A percentile compares a stretch with the other conserved stretches of the same genome.
phyloP scores from a whole-genome alignment of 1,139 yeast genomes.

The Suhomyces maxii region DNA sequence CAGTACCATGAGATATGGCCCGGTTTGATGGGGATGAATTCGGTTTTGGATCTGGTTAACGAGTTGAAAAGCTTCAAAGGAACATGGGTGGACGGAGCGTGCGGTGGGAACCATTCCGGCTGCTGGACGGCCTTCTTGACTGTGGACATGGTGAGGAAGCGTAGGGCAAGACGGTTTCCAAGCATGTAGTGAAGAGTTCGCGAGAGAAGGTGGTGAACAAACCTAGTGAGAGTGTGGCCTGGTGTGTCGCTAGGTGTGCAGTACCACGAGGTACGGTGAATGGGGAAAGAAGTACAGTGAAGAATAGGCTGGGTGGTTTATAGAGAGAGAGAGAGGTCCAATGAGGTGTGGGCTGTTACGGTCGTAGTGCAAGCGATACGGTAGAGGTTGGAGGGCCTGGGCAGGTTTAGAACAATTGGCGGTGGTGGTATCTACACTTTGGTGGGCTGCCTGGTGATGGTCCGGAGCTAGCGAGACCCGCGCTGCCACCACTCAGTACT shows the following conservation, averaged over 20 bases:
- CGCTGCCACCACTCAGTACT: too few relatives aligned
- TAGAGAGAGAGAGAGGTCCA: too few relatives aligned
- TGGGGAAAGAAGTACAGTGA: not conserved
- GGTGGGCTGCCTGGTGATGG: too few relatives aligned
- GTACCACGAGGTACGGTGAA: not conserved
- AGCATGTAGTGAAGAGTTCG: not conserved
- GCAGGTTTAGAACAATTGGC: too few relatives aligned
- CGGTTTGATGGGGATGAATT: slow-evolving; percentile 62
- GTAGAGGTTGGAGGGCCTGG: too few relatives aligned
- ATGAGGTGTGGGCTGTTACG: too few relatives aligned
- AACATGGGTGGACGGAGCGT: slow-evolving; percentile 7
- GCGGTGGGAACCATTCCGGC: slow-evolving; percentile 36
- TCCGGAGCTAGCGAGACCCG: too few relatives aligned
- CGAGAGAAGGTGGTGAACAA: not conserved
- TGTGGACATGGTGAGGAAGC: slow-evolving; percentile 7
- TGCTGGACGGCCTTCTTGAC: slow-evolving; percentile 22
- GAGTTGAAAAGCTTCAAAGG: slow-evolving; percentile 64
- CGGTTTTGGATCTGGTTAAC: slow-evolving; percentile 77
- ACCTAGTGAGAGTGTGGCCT: not conserved
- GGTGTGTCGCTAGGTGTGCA: not conserved
- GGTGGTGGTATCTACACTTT: too few relatives aligned
- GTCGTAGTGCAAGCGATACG: too few relatives aligned
- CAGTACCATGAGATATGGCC: slow-evolving; percentile 89
- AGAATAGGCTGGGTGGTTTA: too few relatives aligned
- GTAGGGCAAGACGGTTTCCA: slow-evolving; percentile 1